Evolutionary conservation across 31 red algal genomes (phyloP), one percentile per base, ranked within the genome.

Genomic region (Endocladia muricata): DNA sequence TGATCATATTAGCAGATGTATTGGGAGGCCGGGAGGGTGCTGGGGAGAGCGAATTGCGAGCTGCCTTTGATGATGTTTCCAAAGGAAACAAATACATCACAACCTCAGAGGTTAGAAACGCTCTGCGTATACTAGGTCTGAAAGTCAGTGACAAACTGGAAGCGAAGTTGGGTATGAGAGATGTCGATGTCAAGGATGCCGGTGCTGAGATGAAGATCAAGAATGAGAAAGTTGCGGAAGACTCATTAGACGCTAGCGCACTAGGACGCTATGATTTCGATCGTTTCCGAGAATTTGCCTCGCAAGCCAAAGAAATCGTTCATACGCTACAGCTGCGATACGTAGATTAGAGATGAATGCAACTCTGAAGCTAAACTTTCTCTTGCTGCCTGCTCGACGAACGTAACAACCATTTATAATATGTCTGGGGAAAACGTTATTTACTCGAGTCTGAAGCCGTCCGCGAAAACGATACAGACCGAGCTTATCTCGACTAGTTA

Each of bases 1-100:
- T 99, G 22, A 78, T 99, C 1, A 74, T 99, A 6, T 67, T 99
- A 34, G 96, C 96, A 21, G 96, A 99, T 70, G 85, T 99, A 22
- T 78, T 99, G 29, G 96, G 96, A 55, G 96, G 96, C 15, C 52
- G 79, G 9, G 63, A 86, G 71, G 74, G 81, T 32, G 91, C 93
- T 8, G 55, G 74, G 11, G 92, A 99, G 55, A 79, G 70, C 17
- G 92, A 99, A 34, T 54, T 93, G 21, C 63, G 70, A 23, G 52
- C 61, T 36, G 96, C 91, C 19, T 99, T 95, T 68, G 57, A 61
- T 4, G 85, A 89, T 47, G 40, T 90, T 22, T 70, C 90, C 19
- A 79, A 82, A 43, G 92, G 81, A 28, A 78, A 78, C 41, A 54
- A 49, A 44, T 77, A 61, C 66, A 78, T 96, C 56, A 87, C 93